Conservation (phyloP, 2,329 filamentous ascomycete species). For the Penicillium occitanis region DNA sequence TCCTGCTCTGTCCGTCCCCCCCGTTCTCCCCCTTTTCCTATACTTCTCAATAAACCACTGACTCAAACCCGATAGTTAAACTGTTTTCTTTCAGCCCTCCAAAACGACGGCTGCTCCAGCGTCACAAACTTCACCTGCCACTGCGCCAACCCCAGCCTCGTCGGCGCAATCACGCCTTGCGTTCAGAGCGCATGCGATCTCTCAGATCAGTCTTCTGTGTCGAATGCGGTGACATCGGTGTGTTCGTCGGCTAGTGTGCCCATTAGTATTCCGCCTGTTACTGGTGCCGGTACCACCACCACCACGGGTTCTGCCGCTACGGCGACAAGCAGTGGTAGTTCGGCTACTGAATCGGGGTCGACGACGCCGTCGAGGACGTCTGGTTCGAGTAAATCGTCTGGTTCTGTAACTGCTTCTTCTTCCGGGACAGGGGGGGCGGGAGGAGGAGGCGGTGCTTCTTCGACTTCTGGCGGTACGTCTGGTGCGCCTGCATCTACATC, state of each 20-base stretch:
- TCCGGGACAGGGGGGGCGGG: not conserved
- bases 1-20: constrained; percentile 45
- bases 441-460: not conserved
- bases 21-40: no score
- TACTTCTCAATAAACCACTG: not conserved
- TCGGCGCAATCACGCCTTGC: constrained; percentile 47
- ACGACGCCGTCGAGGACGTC: not conserved
- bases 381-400: not conserved
- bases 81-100: constrained; percentile 48
- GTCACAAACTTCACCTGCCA: constrained; percentile 53
- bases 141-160: constrained; percentile 48
- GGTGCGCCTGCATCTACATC: constrained; percentile 19
- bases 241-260: constrained; percentile 40
- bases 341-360: not conserved
- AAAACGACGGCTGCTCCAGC: constrained; percentile 45
- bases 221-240: constrained; percentile 34
- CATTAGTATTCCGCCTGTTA: constrained; percentile 34
- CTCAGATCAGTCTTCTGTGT: constrained; percentile 41
- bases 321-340: not conserved
- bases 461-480: not conserved
- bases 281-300: constrained; percentile 15
- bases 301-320: constrained; percentile 7
- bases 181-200: constrained; percentile 45
- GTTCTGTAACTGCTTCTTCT: not conserved
- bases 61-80: constrained; percentile 31